Conservation (phyloP, 2,329 filamentous ascomycete species). For the Neoascochyta sp. region DNA sequence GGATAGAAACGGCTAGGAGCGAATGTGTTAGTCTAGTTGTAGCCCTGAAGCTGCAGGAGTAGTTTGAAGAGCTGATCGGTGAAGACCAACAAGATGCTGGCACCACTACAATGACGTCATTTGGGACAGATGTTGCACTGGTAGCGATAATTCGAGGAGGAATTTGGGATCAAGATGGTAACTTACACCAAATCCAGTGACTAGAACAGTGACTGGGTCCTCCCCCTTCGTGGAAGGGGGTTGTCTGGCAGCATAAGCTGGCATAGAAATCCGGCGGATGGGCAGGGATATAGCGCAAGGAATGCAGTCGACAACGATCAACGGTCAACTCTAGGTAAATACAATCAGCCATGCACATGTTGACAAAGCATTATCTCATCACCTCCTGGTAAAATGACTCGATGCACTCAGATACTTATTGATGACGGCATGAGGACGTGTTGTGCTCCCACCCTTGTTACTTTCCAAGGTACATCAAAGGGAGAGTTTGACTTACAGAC, state of each 20-base stretch:
- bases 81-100: too few relatives aligned
- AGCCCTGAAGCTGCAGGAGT: too few relatives aligned
- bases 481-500: background rate
- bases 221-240: conserved; percentile 26
- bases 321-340: too few relatives aligned
- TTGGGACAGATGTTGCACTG: too few relatives aligned
- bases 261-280: too few relatives aligned
- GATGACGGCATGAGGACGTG: too few relatives aligned
- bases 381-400: conserved; percentile 15
- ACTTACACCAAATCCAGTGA: conserved; percentile 38
- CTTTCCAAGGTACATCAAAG: background rate
- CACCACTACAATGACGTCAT: too few relatives aligned
- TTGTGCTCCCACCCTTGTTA: too few relatives aligned
- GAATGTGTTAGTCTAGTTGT: conserved; percentile 11
- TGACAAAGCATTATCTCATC: too few relatives aligned
- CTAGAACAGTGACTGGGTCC: conserved; percentile 34
- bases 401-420: conserved; percentile 2
- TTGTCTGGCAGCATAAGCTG: conserved; percentile 27
- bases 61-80: too few relatives aligned
- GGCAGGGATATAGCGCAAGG: too few relatives aligned
- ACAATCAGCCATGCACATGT: background rate
- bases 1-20: conserved; percentile 34
- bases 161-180: background rate
- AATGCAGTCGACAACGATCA: too few relatives aligned
- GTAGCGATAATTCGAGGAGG: background rate